phyloP scores from a whole-genome alignment of 352 stramenopile species.

The Pythium aquatile region DNA sequence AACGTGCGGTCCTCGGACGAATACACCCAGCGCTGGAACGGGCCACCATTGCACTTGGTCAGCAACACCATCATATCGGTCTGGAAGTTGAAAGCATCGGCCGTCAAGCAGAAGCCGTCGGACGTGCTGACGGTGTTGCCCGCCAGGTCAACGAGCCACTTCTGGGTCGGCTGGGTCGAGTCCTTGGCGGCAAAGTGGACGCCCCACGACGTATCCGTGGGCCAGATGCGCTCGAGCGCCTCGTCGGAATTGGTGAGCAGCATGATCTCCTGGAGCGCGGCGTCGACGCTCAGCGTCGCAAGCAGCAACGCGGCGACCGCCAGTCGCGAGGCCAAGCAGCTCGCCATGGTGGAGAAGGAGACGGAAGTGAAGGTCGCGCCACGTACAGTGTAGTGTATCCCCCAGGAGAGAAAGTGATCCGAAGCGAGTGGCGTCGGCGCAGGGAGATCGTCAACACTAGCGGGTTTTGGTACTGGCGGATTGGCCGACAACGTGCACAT shows the following conservation, averaged over 20 bases:
- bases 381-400: too few relatives aligned
- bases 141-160: neutral
- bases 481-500: too few relatives aligned
- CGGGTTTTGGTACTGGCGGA: too few relatives aligned
- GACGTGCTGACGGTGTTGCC: neutral
- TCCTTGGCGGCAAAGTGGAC: neutral
- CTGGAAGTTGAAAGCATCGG: neutral
- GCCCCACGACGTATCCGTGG: neutral
- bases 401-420: too few relatives aligned
- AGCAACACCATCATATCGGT: neutral
- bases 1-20: neutral
- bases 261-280: constrained; percentile 2
- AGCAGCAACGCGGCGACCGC: neutral
- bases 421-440: too few relatives aligned
- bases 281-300: neutral
- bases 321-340: neutral
- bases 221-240: neutral
- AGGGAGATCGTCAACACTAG: too few relatives aligned
- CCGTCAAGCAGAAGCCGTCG: neutral
- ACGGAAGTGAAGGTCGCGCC: too few relatives aligned
- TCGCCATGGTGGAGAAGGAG: too few relatives aligned
- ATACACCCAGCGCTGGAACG: neutral
- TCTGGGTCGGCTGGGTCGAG: neutral
- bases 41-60: neutral
- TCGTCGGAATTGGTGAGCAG: neutral